Percentiles rank a stretch among this genome's conserved stretches.
Evolutionary conservation across 1,284 basidiomycete species (phyloP).

Genomic region (Ustilago esculenta): DNA sequence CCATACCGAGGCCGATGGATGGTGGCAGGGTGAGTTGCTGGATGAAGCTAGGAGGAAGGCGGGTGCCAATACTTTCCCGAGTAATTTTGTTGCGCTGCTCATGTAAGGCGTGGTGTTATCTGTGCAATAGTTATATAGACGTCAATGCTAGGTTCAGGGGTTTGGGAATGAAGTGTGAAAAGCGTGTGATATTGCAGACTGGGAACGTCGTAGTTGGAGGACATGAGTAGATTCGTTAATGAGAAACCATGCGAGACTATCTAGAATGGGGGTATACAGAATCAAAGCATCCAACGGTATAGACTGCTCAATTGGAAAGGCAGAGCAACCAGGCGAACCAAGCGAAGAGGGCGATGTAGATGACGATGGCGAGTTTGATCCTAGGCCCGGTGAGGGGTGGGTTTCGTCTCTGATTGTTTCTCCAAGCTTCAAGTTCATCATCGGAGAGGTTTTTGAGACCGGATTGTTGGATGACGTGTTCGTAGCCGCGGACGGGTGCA

Average conservation of each 20-base stretch:
- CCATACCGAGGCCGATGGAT: conserved; percentile 88
- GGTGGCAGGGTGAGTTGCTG: conserved; percentile 86
- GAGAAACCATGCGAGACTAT: too few relatives aligned
- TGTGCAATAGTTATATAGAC: too few relatives aligned
- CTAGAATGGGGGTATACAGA: too few relatives aligned
- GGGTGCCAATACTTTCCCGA: conserved; percentile 87
- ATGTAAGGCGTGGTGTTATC: conserved; percentile 28
- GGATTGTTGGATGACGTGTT: conserved; percentile 63
- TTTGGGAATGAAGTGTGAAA: background rate
- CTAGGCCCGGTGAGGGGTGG: conserved; percentile 57
- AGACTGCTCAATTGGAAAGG: background rate
- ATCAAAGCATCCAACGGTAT: too few relatives aligned
- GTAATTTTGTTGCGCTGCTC: conserved; percentile 80
- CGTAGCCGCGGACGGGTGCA: conserved; percentile 71
- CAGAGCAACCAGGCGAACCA: conserved; percentile 26
- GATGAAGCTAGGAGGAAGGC: conserved; percentile 82
- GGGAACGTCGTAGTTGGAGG: too few relatives aligned
- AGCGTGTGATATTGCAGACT: too few relatives aligned
- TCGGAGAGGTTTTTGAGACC: conserved; percentile 54
- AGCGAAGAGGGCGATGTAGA: conserved; percentile 53
- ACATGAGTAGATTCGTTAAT: too few relatives aligned
- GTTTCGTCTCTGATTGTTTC: conserved; percentile 50
- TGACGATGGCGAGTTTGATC: conserved; percentile 43
- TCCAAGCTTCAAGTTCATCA: conserved; percentile 59
- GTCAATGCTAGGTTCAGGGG: too few relatives aligned